phyloP scores from a whole-genome alignment of 2,329 filamentous ascomycete genomes.

The Pseudogymnoascus sp. region DNA sequence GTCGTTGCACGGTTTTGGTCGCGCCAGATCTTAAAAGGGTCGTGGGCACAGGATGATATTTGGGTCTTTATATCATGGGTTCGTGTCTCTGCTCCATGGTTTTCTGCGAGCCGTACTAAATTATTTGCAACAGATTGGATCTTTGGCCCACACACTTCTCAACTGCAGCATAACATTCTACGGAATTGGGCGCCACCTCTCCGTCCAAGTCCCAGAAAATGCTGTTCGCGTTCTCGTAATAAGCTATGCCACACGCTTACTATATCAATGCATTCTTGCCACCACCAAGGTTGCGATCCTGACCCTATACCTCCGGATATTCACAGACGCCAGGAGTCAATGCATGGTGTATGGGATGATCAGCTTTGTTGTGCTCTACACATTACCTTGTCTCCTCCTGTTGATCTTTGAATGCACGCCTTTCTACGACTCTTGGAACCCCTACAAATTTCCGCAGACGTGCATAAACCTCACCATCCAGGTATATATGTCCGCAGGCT shows the following conservation, averaged over 20 bases:
- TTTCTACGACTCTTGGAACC: conserved; percentile 14
- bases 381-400: conserved; percentile 13
- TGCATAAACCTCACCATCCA: conserved; percentile 10
- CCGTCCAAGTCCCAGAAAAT: background rate
- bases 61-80: conserved; percentile 17
- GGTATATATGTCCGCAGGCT: conserved; percentile 10
- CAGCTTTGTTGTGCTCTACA: conserved; percentile 10
- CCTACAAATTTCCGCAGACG: conserved; percentile 7
- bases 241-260: conserved; percentile 11
- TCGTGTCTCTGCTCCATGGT: background rate
- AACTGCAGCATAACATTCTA: conserved; percentile 12
- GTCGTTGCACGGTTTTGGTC: conserved; percentile 16
- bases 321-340: conserved; percentile 11
- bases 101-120: background rate
- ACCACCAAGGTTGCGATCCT: conserved; percentile 15
- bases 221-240: conserved; percentile 11
- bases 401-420: conserved; percentile 16
- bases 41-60: conserved; percentile 16
- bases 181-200: conserved; percentile 11
- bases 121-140: background rate
- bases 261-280: conserved; percentile 16
- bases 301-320: conserved; percentile 15
- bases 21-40: conserved; percentile 12
- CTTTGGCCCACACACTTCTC: conserved; percentile 10
- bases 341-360: conserved; percentile 10